Evolutionary conservation across 2,329 filamentous ascomycete species (phyloP), one percentile per base, ranked within the genome.

Genomic region (Calonectria hongkongensis): DNA sequence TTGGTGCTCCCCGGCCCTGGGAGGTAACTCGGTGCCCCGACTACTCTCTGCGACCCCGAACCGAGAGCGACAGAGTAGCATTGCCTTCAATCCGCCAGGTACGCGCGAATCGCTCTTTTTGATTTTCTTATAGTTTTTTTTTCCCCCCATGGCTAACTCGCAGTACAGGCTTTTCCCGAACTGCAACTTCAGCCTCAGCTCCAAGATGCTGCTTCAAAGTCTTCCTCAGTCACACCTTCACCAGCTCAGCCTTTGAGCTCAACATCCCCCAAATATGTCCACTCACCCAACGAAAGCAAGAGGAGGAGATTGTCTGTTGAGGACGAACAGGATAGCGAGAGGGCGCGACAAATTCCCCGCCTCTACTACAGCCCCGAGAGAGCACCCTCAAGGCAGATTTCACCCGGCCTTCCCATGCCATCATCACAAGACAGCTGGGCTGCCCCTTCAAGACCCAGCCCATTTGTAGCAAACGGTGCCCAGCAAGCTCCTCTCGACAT

Each of bases 51-150:
- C 83, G 83, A 47, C 81, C 83, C 58, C 83, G 82, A 68, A 77
- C 78, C 21, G 86, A 88, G 66, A 79, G 80, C n/a, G 83, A 85
- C 73, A 81, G 82, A 71, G 79, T 88, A 36, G 84, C 85, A 43
- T 83, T 91, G 27, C 89, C 89, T 25, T 87, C 89, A 1, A 89
- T 91, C 63, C 85, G 87, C 75, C 86, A 89, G 87, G 88, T 89
- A 86, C n/a, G n/a, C 69, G 79, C 25, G 28, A 15, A 39, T 28
- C 3, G 58, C 39, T 27, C 43, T 15, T 30, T 45, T 41, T 7
- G 9, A 4, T 30, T 30, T 30, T 30, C 8, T 30, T 30, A n/a
- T n/a, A n/a, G n/a, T n/a, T n/a, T n/a, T n/a, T n/a, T n/a, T n/a
- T n/a, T n/a, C n/a, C n/a, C n/a, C n/a, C n/a, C n/a, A n/a, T 27